Evolutionary conservation across 2,329 filamentous ascomycete genomes (phyloP).

Genomic region (Claviceps africana): DNA sequence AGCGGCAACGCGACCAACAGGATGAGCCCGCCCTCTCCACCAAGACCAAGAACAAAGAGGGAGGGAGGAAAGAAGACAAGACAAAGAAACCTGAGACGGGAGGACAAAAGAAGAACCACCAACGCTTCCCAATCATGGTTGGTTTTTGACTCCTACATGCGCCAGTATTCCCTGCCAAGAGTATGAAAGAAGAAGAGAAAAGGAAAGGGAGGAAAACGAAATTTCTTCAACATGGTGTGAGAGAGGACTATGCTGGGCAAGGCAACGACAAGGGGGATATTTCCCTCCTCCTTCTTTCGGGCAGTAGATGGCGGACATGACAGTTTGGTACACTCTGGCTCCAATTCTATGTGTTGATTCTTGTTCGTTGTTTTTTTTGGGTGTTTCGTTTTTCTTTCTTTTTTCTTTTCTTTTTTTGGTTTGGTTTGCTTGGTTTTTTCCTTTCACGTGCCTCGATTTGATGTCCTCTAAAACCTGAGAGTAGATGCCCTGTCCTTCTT

Average conservation of each 20-base stretch:
- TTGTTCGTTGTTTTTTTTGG: background rate
- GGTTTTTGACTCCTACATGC: slow-evolving; percentile 2
- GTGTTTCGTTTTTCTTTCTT: background rate
- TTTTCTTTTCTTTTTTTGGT: background rate
- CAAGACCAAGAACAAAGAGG: background rate
- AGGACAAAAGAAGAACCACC: background rate
- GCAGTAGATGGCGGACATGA: background rate
- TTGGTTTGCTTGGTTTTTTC: background rate
- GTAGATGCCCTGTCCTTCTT: background rate
- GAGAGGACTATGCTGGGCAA: background rate
- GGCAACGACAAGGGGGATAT: no score
- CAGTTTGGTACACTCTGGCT: background rate
- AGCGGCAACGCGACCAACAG: no score
- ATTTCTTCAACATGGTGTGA: background rate
- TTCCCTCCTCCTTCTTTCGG: background rate
- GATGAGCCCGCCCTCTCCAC: background rate
- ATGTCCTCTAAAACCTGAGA: no score
- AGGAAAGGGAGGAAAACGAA: background rate
- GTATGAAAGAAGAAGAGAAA: background rate
- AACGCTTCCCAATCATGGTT: background rate
- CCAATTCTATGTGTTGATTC: background rate
- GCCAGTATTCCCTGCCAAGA: background rate
- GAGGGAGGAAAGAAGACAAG: background rate
- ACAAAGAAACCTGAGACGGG: background rate
- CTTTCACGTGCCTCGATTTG: no score